Evolutionary conservation across 805 yeast species (phyloP).

Genomic region (Huiozyma sinensis): DNA sequence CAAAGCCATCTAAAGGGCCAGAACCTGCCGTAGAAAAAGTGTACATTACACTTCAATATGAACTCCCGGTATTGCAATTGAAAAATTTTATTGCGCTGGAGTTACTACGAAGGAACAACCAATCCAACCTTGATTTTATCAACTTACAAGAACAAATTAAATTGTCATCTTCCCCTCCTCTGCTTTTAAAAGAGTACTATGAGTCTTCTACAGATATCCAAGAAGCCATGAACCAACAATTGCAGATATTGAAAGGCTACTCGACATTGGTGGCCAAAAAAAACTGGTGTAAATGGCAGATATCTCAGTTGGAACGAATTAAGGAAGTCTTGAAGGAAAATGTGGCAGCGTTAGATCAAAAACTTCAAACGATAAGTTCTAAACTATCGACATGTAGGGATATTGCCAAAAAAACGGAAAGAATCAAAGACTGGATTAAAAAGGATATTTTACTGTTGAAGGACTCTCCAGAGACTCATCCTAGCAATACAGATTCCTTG

Average conservation of each 20-base stretch:
- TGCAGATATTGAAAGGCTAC: conserved; percentile 39
- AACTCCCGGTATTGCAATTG: conserved; percentile 31
- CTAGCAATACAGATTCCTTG: conserved; percentile 7
- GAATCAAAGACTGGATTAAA: conserved; percentile 10
- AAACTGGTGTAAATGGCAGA: conserved; percentile 57
- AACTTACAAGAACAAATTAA: conserved; percentile 38
- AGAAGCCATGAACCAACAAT: conserved; percentile 35
- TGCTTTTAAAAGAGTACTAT: conserved; percentile 39
- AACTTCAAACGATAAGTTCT: conserved; percentile 11
- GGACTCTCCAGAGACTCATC: conserved; percentile 6
- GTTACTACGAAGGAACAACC: conserved; percentile 38
- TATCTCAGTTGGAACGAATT: conserved; percentile 39
- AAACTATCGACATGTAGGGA: conserved; percentile 7
- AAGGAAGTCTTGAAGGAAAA: conserved; percentile 25
- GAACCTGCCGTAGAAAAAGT: conserved; percentile 7
- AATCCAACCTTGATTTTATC: conserved; percentile 38
- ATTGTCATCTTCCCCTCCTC: conserved; percentile 48
- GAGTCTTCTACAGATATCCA: conserved; percentile 31
- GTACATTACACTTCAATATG: conserved; percentile 14
- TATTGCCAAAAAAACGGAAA: conserved; percentile 7
- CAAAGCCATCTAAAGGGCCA: conserved; percentile 1
- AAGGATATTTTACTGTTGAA: conserved; percentile 16
- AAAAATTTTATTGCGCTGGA: conserved; percentile 47
- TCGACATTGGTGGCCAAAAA: conserved; percentile 43
- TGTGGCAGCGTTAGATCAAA: conserved; percentile 15